Evolutionary conservation across 2,329 filamentous ascomycete species (phyloP).

Genomic region (Fusarium sp.): DNA sequence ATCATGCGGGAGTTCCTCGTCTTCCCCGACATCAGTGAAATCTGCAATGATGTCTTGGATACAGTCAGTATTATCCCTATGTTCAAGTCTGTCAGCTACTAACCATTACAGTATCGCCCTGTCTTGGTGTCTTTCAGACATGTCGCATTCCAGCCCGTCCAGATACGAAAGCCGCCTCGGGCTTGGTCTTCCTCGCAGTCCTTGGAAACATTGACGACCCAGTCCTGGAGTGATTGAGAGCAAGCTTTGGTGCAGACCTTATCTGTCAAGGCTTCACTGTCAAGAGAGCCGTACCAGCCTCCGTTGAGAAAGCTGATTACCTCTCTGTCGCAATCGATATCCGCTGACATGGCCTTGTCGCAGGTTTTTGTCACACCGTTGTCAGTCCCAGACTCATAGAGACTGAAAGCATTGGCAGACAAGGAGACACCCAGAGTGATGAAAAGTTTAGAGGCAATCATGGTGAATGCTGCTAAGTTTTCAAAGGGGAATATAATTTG

Average conservation of each 20-base stretch:
- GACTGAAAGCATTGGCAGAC: not conserved
- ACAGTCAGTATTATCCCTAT: not conserved
- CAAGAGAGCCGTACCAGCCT: not conserved
- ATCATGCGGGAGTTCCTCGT: accelerated
- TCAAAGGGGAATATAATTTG: not conserved
- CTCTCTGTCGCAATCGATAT: not conserved
- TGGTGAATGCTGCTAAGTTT: accelerated
- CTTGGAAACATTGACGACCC: not conserved
- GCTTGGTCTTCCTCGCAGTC: not conserved
- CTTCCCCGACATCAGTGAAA: not conserved
- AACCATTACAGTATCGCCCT: not conserved
- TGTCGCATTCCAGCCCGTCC: not conserved
- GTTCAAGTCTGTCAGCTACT: not conserved
- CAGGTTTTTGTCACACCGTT: not conserved
- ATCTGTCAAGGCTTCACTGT: not conserved
- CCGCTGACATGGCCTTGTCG: not conserved
- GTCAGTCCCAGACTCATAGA: not conserved
- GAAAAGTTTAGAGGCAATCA: not conserved
- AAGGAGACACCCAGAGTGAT: not conserved
- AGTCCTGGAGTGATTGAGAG: not conserved
- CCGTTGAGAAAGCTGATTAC: not conserved
- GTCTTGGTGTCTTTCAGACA: not conserved
- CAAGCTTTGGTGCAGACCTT: not conserved
- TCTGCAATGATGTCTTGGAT: not conserved
- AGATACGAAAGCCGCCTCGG: not conserved